A percentile compares a stretch with the other conserved stretches of the same genome.
phyloP scores from a whole-genome alignment of 2,329 filamentous ascomycete genomes.

The Sarocladiaceae sp. region DNA sequence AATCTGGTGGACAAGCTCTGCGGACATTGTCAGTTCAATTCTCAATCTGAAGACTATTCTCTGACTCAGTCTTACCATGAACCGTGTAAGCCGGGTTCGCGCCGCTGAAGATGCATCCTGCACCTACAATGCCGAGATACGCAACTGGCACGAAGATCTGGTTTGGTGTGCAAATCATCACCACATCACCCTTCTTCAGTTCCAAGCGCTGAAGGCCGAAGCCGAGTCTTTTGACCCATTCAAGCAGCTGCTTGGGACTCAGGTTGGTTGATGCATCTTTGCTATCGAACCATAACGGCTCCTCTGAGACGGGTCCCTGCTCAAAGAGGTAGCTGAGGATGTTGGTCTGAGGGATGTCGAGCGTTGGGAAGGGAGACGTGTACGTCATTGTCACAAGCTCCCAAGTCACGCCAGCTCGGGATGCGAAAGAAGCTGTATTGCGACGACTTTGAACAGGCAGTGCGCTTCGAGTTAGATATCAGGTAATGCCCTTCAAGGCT shows the following conservation, averaged over 20 bases:
- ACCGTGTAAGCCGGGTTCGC: constrained; percentile 46
- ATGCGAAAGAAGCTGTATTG: constrained; percentile 1
- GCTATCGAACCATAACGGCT: constrained; percentile 49
- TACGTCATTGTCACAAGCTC: constrained; percentile 29
- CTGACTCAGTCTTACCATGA: constrained; percentile 34
- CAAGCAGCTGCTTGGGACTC: constrained; percentile 39
- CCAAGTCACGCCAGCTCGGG: not conserved
- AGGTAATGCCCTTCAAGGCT: not conserved
- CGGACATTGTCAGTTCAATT: constrained; percentile 5
- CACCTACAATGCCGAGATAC: constrained; percentile 47
- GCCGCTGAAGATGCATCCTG: constrained; percentile 47
- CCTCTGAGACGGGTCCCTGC: constrained; percentile 25
- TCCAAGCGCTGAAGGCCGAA: constrained; percentile 40
- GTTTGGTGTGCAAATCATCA: constrained; percentile 48
- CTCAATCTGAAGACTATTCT: too few species aligned
- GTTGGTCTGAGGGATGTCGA: constrained; percentile 40
- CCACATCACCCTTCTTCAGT: constrained; percentile 40
- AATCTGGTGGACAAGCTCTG: constrained; percentile 46
- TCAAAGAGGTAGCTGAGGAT: constrained; percentile 31
- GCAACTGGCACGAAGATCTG: constrained; percentile 49
- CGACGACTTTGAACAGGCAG: constrained; percentile 1
- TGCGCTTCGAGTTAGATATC: not conserved
- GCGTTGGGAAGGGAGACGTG: constrained; percentile 33
- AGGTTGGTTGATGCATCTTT: constrained; percentile 35
- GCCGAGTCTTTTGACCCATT: constrained; percentile 46